Percentiles rank a stretch among this genome's conserved stretches.
These are phyloP conservation scores for Saprolegnia parasitica DNA, from an alignment of 352 stramenopile species.

Conservation along the genomic window DNA sequence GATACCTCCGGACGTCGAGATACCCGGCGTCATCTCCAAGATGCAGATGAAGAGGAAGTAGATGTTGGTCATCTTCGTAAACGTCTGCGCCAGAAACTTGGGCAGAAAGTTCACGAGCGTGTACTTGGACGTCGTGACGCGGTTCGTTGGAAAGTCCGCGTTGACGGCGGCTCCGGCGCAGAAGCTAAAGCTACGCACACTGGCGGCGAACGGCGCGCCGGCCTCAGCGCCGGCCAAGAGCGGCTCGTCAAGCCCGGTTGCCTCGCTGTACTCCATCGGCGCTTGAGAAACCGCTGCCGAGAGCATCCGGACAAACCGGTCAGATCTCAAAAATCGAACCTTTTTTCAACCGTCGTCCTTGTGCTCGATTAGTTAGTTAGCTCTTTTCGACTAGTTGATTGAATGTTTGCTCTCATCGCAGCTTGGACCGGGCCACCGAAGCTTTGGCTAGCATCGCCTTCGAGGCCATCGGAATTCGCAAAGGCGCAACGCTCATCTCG, in stretches of 20 bases:
- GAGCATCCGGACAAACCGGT: too few relatives aligned
- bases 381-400: too few relatives aligned
- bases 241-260: neutral
- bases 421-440: neutral
- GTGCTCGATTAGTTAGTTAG: too few relatives aligned
- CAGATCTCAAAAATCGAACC: too few relatives aligned
- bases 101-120: slow-evolving; percentile 42
- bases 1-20: slow-evolving; percentile 79
- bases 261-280: slow-evolving; percentile 1
- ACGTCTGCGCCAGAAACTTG: slow-evolving; percentile 35
- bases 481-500: neutral
- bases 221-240: neutral
- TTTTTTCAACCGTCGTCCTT: too few relatives aligned
- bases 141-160: slow-evolving; percentile 30
- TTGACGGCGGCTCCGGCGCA: neutral
- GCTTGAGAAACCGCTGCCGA: neutral
- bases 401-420: too few relatives aligned
- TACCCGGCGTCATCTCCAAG: slow-evolving; percentile 68
- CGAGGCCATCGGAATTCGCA: neutral
- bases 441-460: slow-evolving; percentile 5
- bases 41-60: slow-evolving; percentile 91
- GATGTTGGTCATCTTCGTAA: slow-evolving; percentile 59
- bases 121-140: slow-evolving; percentile 50
- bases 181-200: neutral
- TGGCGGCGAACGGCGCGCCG: neutral